These are phyloP conservation scores for Diaporthe velutina DNA, from an alignment of 2,329 filamentous ascomycete species.

Conservation along the genomic window DNA sequence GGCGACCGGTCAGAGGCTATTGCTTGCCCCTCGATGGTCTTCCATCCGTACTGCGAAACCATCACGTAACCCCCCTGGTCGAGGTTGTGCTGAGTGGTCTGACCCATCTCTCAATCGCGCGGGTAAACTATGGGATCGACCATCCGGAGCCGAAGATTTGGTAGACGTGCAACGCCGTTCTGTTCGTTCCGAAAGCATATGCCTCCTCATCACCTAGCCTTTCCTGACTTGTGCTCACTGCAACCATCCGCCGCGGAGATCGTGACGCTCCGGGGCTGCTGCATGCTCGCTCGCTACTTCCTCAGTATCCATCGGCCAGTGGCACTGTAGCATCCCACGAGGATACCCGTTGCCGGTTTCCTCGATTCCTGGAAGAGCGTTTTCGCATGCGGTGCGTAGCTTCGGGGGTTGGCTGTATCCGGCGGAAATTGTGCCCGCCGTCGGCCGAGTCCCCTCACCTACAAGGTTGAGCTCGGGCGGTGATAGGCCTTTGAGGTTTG, in stretches of 20 bases:
- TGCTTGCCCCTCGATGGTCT: not conserved
- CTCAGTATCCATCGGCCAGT: no score
- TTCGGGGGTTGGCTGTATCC: not conserved
- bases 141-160: not conserved
- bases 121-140: not conserved
- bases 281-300: not conserved
- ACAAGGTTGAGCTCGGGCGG: not conserved
- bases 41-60: slow-evolving; percentile 17
- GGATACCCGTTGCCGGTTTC: not conserved
- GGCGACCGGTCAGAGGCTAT: not conserved
- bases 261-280: no score
- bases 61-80: not conserved
- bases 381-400: not conserved
- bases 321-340: not conserved
- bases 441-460: not conserved
- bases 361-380: not conserved
- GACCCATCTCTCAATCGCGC: not conserved
- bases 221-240: not conserved
- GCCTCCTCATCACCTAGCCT: not conserved
- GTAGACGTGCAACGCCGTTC: not conserved
- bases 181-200: slow-evolving; percentile 9
- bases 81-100: not conserved
- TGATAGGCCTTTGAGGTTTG: not conserved
- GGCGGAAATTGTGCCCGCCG: not conserved
- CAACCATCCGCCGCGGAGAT: not conserved